Evolutionary conservation across 1,284 basidiomycete genomes (phyloP), one percentile per base, ranked within the genome.

Genomic region (Puccinia hordei): DNA sequence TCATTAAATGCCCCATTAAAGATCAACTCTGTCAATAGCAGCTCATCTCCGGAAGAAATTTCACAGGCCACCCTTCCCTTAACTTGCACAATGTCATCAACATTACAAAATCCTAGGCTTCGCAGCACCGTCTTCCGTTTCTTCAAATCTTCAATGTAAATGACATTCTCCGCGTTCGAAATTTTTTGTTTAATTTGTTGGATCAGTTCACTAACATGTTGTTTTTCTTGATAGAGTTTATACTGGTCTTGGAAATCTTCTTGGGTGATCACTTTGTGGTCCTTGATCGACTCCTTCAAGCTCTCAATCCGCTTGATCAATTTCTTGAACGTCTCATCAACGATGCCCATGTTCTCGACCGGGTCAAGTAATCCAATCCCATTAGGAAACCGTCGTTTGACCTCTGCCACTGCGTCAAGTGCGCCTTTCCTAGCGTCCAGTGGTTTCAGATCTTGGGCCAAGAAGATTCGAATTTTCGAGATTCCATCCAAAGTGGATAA

Each of bases 1-100:
- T 92, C 86, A 84, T 98, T 98, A 88, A 99, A 99, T 3, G 91
- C 92, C 76, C 96, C 96, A 83, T 97, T 95, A 88, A 99, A 99
- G 83, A 99, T 92, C 85, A 99, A 89, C 86, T 99, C 97, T 0
- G 97, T 99, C 81, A 99, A 88, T 41, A 99, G 88, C 69, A 99
- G 87, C 87, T 99, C 97, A 85, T 99, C 97, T 17, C 97, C 97
- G 0, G 95, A 92, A 83, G 92, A 94, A 86, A 99, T 98, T 87
- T 99, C 97, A 86, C 97, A 99, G 22, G 97, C 97, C 0, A 99
- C 97, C 61, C 97, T 89, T 0, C 97, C 97, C 87, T 99, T 99
- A 89, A 96, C 92, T 85, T 98, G 95, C 17, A 98, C 94, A 75
- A 99, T 96, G 85, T 98, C 97, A 2, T 92, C 90, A 2, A 90